Evolutionary conservation across 257 asterid species (phyloP), one percentile per base, ranked within the genome.

Genomic region (Nicotiana sylvestris): DNA sequence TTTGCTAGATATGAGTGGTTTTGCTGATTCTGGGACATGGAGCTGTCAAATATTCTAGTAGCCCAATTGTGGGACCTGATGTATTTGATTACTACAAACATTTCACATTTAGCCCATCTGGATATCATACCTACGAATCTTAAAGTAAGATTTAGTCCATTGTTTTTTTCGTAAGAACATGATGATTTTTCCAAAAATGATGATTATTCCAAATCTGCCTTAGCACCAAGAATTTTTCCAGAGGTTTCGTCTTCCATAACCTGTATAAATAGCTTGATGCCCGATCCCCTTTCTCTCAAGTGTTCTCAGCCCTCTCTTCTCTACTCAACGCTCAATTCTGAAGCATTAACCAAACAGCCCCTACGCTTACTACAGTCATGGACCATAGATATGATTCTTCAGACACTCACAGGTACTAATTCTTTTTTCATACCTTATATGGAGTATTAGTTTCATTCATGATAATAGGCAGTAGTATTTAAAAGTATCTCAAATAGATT

Each of bases 331-430:
- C 27, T 46, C 79, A 74, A 74, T 49, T 49, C 13, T 72, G 35
- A 21, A 72, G 37, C 21, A 72, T 16, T 46, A 58, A 58, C 1
- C 11, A 16, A 16, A 21, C 18, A 43, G 51, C 51, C 51, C 11
- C 51, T 43, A 7, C 49, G 11, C 0, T 60, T 82, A 78, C 46
- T 72, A 29, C 66, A 11, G 68, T 78, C 89, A 92, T 92, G 97
- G 97, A 87, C 35, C 86, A 80, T 89, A 90, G 95, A 82, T 79
- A 86, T 5, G 94, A 88, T 82, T 81, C 91, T 82, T 90, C 89
- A 5, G 92, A 89, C 77, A 88, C 87, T 85, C 86, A 49, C 18
- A 90, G 95, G 92, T 88, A 88, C 49, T 33, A 9, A 17, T 7
- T 68, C 43, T 68, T 68, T 9, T 1, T 21, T 46, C 51, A 30